Base-by-base conservation (phyloP, 306 rosid species). In the Vigna reflexopilosa region DNA sequence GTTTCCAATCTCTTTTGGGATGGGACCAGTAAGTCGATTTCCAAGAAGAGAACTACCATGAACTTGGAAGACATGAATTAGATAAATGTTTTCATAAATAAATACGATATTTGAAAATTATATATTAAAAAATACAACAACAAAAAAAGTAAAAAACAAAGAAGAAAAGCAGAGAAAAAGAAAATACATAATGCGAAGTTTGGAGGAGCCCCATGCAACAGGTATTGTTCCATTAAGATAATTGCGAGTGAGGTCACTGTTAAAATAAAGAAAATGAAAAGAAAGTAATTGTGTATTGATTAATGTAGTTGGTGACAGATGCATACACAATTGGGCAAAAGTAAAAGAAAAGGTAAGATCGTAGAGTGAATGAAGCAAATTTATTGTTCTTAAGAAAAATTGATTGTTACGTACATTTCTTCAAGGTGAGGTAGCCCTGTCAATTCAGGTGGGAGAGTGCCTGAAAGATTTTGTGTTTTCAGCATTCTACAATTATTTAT, bases 161-260 rank as follows among this genome's bases (percentile, higher is more conserved):
- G n/a, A n/a, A n/a, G n/a, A n/a, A n/a, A n/a, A n/a, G n/a, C 19
- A 4, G 5, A 4, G 5, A 0, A 28, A 59, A 59, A 12, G 10
- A 10, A 67, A 44, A 13, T 6, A 67, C 73, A 67, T 47, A 0
- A 0, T 24, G 20, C 68, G 74, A 15, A 69, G 58, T 2, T 64
- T 55, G 47, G 62, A 32, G 57, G 84, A 83, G 44, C 84, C 87
- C 91, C 91, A 88, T 66, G 67, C 55, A 8, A 1, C 28, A 80
- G 91, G 89, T 38, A 88, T 85, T 65, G 89, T 55, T 10, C 91
- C 88, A 5, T 58, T 79, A 55, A 88, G 84, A 54, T 83, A 85
- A 72, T 87, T 87, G 40, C 79, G 87, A 49, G 73, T 5, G 45
- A 87, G 81, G 45, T 87, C 89, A 6, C 91, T 85, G 64, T 5